Percentiles rank a stretch among this genome's conserved stretches.
phyloP scores from a whole-genome alignment of 1,284 basidiomycete species.

The Cystobasidium sp. region DNA sequence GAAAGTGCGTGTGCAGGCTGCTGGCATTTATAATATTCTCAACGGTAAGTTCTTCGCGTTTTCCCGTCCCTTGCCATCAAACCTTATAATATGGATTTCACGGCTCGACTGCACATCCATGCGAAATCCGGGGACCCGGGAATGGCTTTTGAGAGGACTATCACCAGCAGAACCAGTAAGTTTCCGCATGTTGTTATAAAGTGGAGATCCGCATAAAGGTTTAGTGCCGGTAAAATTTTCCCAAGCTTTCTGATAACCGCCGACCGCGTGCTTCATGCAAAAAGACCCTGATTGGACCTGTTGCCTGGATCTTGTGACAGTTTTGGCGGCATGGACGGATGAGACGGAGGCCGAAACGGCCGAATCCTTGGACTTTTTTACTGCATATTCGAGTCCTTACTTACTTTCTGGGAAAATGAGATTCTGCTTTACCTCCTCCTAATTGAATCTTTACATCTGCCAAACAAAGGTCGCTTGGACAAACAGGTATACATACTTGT shows the following conservation, averaged over 20 bases:
- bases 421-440: background rate
- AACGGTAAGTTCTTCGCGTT: too few relatives aligned
- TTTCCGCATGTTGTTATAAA: background rate
- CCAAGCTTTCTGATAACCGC: background rate
- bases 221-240: background rate
- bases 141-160: background rate
- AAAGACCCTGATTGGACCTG: conserved; percentile 2
- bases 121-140: too few relatives aligned
- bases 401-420: background rate
- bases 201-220: background rate
- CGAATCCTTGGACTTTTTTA: background rate
- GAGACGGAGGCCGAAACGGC: background rate
- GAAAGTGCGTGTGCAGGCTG: too few relatives aligned
- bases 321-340: background rate
- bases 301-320: background rate
- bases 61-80: too few relatives aligned
- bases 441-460: background rate
- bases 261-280: conserved; percentile 1
- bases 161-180: background rate
- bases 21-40: too few relatives aligned
- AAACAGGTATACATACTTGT: background rate
- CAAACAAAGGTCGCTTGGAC: background rate
- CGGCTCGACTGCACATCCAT: too few relatives aligned
- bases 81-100: too few relatives aligned
- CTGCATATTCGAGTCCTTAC: background rate